These are phyloP conservation scores for Pterula multifida DNA, from an alignment of 1,284 basidiomycete species.

Conservation along the genomic window DNA sequence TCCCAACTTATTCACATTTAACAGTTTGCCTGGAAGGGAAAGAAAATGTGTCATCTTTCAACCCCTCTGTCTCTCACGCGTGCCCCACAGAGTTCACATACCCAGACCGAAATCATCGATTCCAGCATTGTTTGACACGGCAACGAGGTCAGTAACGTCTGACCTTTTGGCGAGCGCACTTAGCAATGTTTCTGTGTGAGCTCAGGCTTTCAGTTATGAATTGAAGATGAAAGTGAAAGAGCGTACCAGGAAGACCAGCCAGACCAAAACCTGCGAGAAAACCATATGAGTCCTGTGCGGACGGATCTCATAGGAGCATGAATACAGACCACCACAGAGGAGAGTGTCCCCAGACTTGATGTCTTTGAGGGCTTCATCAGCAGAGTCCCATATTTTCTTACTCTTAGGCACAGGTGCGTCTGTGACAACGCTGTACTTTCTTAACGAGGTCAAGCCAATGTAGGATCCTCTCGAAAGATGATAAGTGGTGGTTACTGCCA, in stretches of 20 bases:
- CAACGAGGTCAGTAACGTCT: conserved; percentile 66
- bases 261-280: conserved; percentile 60
- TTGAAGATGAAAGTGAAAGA: conserved; percentile 9
- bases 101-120: conserved; percentile 70
- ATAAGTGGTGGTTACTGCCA: background rate
- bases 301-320: background rate
- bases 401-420: conserved; percentile 25
- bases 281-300: conserved; percentile 1
- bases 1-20: conserved; percentile 67
- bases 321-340: conserved; percentile 64
- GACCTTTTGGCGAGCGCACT: conserved; percentile 64
- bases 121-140: conserved; percentile 88
- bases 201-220: conserved; percentile 2
- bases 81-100: conserved; percentile 20
- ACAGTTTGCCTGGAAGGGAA: conserved; percentile 49
- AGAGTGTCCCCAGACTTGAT: conserved; percentile 71
- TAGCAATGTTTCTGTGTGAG: conserved; percentile 65
- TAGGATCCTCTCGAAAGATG: background rate
- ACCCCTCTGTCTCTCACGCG: background rate
- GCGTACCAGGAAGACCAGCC: conserved; percentile 59
- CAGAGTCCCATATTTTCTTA: conserved; percentile 72
- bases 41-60: background rate
- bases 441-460: background rate
- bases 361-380: conserved; percentile 73
- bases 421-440: background rate